phyloP scores from a whole-genome alignment of 1,139 yeast genomes.

The Lodderomyces oxycetoniae region DNA sequence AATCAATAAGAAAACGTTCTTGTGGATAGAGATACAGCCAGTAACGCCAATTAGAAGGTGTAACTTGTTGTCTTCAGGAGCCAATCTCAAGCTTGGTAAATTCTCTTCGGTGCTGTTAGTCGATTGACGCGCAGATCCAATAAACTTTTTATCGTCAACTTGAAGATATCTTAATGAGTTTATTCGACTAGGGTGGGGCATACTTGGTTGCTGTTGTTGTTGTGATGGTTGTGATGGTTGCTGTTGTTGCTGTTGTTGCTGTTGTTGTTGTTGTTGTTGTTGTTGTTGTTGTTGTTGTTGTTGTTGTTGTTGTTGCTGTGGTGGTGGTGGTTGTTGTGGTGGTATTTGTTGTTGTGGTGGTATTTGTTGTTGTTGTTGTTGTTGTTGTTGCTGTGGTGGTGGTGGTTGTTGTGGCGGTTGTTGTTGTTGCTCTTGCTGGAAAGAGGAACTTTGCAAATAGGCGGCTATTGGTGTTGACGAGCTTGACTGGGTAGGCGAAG shows the following conservation, averaged over 20 bases:
- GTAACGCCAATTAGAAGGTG: constrained; percentile 28
- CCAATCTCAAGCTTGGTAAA: constrained; percentile 3
- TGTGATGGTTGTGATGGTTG: background rate
- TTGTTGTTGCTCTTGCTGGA: too few relatives aligned
- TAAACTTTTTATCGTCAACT: constrained; percentile 14
- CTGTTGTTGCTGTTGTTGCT: background rate
- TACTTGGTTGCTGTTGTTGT: constrained; percentile 1
- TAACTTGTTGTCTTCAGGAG: constrained; percentile 15
- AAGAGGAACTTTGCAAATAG: too few relatives aligned
- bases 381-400: too few relatives aligned
- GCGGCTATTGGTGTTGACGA: background rate
- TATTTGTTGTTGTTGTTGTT: too few relatives aligned
- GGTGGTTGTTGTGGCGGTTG: background rate
- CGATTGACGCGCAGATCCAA: constrained; percentile 13
- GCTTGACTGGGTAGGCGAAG: constrained; percentile 7
- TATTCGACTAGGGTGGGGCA: constrained; percentile 14
- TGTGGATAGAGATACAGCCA: constrained; percentile 25
- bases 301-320: background rate
- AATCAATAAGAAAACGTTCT: constrained; percentile 23
- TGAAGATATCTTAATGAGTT: constrained; percentile 16
- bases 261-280: background rate
- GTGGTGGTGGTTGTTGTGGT: background rate
- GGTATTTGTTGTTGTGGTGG: background rate
- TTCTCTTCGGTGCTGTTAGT: constrained; percentile 6
- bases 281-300: background rate